These are phyloP conservation scores for Neonectria sp. DNA, from an alignment of 2,329 filamentous ascomycete genomes.

Conservation along the genomic window DNA sequence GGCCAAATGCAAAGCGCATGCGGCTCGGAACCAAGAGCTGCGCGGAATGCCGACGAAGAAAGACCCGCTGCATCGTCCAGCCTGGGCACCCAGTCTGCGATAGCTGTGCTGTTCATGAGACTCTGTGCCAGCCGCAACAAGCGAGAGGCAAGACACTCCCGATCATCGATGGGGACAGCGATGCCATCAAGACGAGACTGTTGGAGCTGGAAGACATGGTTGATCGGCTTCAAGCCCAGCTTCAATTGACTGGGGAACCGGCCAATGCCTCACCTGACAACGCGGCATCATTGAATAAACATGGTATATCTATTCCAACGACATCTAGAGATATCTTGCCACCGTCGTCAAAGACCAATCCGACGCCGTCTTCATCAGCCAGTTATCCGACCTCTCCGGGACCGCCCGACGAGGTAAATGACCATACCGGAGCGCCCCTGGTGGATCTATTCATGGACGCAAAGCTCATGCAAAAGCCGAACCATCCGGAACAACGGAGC, in stretches of 20 bases:
- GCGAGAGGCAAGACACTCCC: background rate
- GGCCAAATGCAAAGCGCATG: constrained; percentile 43
- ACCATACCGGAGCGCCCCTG: too few relatives aligned
- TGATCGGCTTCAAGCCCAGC: background rate
- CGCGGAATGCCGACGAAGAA: constrained; percentile 62
- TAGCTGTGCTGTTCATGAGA: background rate
- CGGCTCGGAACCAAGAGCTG: constrained; percentile 54
- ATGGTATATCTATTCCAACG: background rate
- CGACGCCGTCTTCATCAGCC: background rate
- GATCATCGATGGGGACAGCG: background rate
- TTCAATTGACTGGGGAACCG: background rate
- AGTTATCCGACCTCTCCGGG: too few relatives aligned
- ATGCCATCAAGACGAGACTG: background rate
- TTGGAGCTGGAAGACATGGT: background rate
- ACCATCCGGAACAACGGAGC: too few relatives aligned
- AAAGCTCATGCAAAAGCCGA: too few relatives aligned
- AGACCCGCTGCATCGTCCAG: constrained; percentile 60
- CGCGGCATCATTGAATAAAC: background rate
- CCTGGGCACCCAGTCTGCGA: background rate
- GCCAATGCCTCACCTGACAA: background rate
- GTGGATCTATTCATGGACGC: too few relatives aligned
- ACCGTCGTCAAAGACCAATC: background rate
- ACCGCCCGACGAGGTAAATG: background rate
- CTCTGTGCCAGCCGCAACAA: background rate
- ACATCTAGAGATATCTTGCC: background rate